A percentile compares a stretch with the other conserved stretches of the same genome.
Evolutionary conservation across 345 rosid species (phyloP).

Genomic region (Pugionium cornutum): DNA sequence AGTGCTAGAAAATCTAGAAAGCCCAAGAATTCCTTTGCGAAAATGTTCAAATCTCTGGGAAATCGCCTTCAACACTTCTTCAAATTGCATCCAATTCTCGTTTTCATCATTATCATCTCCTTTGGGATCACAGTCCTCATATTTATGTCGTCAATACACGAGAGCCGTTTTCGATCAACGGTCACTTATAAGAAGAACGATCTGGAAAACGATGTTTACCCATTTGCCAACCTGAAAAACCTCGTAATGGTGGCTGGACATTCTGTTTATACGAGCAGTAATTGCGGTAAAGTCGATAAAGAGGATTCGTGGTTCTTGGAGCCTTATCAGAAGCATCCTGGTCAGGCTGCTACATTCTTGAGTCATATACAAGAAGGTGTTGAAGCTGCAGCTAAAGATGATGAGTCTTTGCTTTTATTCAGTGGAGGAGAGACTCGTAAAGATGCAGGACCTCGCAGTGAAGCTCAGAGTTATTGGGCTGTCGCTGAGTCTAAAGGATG

Average conservation of each 20-base stretch:
- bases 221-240: conserved; percentile 65
- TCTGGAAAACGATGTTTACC: conserved; percentile 48
- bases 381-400: conserved; percentile 59
- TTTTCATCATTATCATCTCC: conserved; percentile 56
- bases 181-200: conserved; percentile 42
- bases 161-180: conserved; percentile 43
- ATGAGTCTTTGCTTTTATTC: conserved; percentile 76
- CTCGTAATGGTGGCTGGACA: conserved; percentile 99
- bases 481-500: conserved; percentile 93
- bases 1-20: conserved; percentile 57
- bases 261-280: conserved; percentile 78
- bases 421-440: conserved; percentile 98
- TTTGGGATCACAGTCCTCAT: conserved; percentile 63
- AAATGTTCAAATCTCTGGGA: conserved; percentile 61
- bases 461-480: conserved; percentile 98
- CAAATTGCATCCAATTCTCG: conserved; percentile 66
- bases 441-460: conserved; percentile 95
- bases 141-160: conserved; percentile 52
- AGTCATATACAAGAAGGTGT: conserved; percentile 85
- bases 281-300: conserved; percentile 74
- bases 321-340: conserved; percentile 88
- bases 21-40: conserved; percentile 48
- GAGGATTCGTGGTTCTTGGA: conserved; percentile 97
- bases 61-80: conserved; percentile 55
- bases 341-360: conserved; percentile 87